Conservation (phyloP, 371 early-diverging fungal genomes). For the Rhizopus sp. region DNA sequence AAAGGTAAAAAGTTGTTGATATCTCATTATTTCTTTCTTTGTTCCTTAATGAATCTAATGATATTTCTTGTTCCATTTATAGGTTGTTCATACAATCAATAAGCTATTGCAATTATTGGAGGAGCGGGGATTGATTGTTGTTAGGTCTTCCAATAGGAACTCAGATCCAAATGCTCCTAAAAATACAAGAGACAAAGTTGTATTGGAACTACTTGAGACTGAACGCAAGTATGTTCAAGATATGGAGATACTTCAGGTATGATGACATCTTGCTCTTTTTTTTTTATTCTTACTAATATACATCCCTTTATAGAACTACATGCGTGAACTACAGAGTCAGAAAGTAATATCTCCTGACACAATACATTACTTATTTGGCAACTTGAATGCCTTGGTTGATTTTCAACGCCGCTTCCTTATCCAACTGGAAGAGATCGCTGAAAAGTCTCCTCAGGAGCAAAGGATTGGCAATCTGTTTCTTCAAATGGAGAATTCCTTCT, state of each 20-base stretch:
- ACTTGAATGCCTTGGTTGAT: slow-evolving; percentile 90
- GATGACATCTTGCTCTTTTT: slow-evolving; percentile 6
- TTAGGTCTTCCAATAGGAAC: slow-evolving; percentile 52
- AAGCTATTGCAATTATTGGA: slow-evolving; percentile 72
- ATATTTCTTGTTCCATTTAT: not conserved
- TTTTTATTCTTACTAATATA: slow-evolving; percentile 3
- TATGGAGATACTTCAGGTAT: slow-evolving; percentile 83
- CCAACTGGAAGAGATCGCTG: slow-evolving; percentile 84
- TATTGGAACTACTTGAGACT: slow-evolving; percentile 90
- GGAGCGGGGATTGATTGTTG: slow-evolving; percentile 65
- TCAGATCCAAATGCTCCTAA: slow-evolving; percentile 67
- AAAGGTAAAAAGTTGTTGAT: slow-evolving; percentile 66
- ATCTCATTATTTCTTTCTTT: slow-evolving; percentile 5
- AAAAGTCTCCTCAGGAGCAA: slow-evolving; percentile 77
- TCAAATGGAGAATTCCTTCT: slow-evolving; percentile 84
- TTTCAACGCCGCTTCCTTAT: slow-evolving; percentile 95
- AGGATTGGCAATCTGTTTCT: slow-evolving; percentile 82
- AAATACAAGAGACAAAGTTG: slow-evolving; percentile 83
- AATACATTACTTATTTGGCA: slow-evolving; percentile 86
- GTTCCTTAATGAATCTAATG: not conserved
- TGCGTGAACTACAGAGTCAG: slow-evolving; percentile 59
- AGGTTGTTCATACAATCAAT: slow-evolving; percentile 72
- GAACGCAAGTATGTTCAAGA: slow-evolving; percentile 94
- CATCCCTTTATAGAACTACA: slow-evolving; percentile 43
- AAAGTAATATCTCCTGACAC: slow-evolving; percentile 75